Base-by-base conservation (phyloP, 257 asterid species). In the Scutellaria baicalensis region DNA sequence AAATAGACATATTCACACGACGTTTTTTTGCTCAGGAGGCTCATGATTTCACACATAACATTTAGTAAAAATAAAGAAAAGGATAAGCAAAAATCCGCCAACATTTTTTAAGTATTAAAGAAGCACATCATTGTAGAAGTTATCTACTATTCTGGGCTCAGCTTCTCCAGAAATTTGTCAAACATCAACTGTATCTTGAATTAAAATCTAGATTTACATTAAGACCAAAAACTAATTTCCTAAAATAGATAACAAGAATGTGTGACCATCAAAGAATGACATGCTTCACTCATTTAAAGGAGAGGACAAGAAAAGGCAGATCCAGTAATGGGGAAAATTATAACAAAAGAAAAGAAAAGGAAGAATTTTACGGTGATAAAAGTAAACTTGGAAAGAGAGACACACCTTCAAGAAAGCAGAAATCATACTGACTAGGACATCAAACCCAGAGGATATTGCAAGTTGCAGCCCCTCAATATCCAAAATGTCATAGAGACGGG, bases 391-490 rank as follows among this genome's bases (percentile, higher is more conserved):
- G 62, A 36, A 58, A 55, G 68, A 64, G 71, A 27, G 54, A 38
- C 85, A 75, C 81, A 91, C 99, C 97, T 86, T 84, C 33, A 89
- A 78, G 55, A 78, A 78, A 71, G 75, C 66, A 69, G 86, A 84
- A 35, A 84, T 77, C 91, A 93, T 83, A 71, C 82, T 70, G 63
- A 57, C 76, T 52, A 93, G 83, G 73, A 93, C 86, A 82, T 87
- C 96, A 86, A 93, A 75, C 60, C 88, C 96, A 76, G 82, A 59
- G 40, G 85, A 80, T 81, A 91, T 75, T 58, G 96, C 88, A 59
- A 78, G 73, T 63, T 91, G 91, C 79, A 93, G 75, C 55, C 95
- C 96, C 80, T 89, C 99, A 83, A 93, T 84, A 70, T 93, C 99
- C 84, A 70, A 45, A 58, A 79, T 81, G 69, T 85, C 97, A 78